These are phyloP conservation scores for Suillus spraguei DNA, from an alignment of 768 basidiomycete genomes.

Conservation along the genomic window DNA sequence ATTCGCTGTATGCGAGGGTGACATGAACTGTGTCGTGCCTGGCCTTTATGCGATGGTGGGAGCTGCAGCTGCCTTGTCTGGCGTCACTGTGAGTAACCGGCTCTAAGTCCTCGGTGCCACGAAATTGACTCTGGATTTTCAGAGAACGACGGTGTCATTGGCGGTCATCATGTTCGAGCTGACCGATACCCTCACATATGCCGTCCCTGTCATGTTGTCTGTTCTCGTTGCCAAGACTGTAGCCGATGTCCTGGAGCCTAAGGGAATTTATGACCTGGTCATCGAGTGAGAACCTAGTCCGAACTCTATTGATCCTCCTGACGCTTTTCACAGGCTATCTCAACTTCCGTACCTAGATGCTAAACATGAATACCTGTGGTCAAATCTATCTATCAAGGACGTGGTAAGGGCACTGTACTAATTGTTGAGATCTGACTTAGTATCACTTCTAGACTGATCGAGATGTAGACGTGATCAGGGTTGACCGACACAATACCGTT, in stretches of 20 bases:
- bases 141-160: constrained; percentile 90
- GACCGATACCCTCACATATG: constrained; percentile 91
- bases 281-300: constrained; percentile 60
- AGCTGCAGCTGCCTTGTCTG: constrained; percentile 90
- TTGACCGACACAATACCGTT: constrained; percentile 79
- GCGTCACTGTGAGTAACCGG: constrained; percentile 75
- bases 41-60: constrained; percentile 97
- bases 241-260: constrained; percentile 49
- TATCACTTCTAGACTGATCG: constrained; percentile 55
- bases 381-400: constrained; percentile 69
- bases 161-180: constrained; percentile 97
- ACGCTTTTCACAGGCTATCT: constrained; percentile 49
- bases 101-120: constrained; percentile 1
- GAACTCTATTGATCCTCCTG: not conserved
- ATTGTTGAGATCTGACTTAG: not conserved
- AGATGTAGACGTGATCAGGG: constrained; percentile 67
- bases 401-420: constrained; percentile 53
- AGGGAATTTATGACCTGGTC: constrained; percentile 96
- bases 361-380: constrained; percentile 92
- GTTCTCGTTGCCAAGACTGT: constrained; percentile 64
- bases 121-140: constrained; percentile 14
- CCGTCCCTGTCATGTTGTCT: constrained; percentile 85
- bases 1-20: constrained; percentile 68
- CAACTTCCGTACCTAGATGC: constrained; percentile 92
- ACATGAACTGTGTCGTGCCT: constrained; percentile 79